These are phyloP conservation scores for Cryptosporidium canis DNA, from an alignment of 169 alveolate species.

Conservation along the genomic window DNA sequence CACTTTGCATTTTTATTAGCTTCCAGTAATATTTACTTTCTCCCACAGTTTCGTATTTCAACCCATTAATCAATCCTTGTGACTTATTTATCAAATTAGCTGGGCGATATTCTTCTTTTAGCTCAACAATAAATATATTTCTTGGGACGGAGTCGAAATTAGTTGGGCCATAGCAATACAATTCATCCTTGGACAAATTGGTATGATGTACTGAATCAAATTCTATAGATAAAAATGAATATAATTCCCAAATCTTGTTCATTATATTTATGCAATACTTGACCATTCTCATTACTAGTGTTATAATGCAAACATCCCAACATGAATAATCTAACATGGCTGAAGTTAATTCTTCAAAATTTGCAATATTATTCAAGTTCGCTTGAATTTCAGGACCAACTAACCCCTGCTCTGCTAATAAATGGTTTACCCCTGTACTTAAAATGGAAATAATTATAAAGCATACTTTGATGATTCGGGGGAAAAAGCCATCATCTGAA, in stretches of 20 bases:
- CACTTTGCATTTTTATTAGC: constrained; percentile 25
- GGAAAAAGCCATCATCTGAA: constrained; percentile 14
- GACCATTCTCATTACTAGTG: not conserved
- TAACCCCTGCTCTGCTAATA: not conserved
- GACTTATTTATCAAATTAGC: not conserved
- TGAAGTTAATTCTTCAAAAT: not conserved
- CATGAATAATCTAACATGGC: not conserved
- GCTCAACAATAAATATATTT: constrained; percentile 10
- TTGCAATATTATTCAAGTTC: not conserved
- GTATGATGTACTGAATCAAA: not conserved
- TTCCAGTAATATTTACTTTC: constrained; percentile 12
- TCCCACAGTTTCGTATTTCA: not conserved
- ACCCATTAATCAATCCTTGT: not conserved
- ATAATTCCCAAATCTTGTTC: not conserved
- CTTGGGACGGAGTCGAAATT: constrained; percentile 4
- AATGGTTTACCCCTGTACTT: not conserved
- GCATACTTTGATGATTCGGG: not conserved
- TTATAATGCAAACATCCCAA: not conserved
- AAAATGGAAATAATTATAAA: not conserved
- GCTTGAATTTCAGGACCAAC: not conserved
- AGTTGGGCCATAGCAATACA: constrained; percentile 12
- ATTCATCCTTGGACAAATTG: not conserved
- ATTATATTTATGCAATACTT: not conserved
- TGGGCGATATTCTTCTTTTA: not conserved
- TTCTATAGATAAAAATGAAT: not conserved